A percentile compares a stretch with the other conserved stretches of the same genome.
Evolutionary conservation across 345 rosid species (phyloP).

Genomic region (Euphorbia pulcherrima): DNA sequence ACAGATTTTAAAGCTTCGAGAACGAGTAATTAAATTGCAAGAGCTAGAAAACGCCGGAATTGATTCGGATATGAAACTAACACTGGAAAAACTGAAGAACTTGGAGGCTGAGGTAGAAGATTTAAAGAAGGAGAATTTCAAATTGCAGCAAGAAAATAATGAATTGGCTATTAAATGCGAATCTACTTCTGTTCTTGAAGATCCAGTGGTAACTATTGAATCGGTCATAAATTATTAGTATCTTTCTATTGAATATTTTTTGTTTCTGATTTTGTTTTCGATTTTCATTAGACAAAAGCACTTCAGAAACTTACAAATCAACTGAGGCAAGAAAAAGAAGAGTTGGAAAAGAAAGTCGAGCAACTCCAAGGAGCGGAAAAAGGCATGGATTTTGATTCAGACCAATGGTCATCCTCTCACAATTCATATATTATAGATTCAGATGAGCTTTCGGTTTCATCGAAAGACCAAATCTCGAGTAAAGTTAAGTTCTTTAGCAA

Average conservation of each 20-base stretch:
- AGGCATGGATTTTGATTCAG: constrained; percentile 44
- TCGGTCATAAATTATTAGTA: background rate
- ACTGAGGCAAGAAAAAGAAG: constrained; percentile 52
- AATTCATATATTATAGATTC: constrained; percentile 51
- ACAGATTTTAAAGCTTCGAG: constrained; percentile 58
- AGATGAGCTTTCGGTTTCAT: constrained; percentile 42
- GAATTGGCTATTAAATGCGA: constrained; percentile 54
- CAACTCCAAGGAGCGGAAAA: constrained; percentile 52
- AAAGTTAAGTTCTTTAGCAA: constrained; percentile 55
- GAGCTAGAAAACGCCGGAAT: constrained; percentile 47
- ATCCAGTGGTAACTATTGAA: constrained; percentile 44
- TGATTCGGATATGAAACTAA: constrained; percentile 32
- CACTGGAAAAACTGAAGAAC: constrained; percentile 49
- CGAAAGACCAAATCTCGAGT: constrained; percentile 34
- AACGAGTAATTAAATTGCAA: constrained; percentile 56
- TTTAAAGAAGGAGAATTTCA: constrained; percentile 51
- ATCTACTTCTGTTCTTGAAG: constrained; percentile 55
- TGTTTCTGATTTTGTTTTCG: background rate
- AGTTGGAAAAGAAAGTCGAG: constrained; percentile 51
- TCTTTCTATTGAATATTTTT: background rate
- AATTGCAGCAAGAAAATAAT: constrained; percentile 53
- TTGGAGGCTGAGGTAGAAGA: constrained; percentile 65
- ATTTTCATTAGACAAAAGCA: constrained; percentile 47
- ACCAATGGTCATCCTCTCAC: constrained; percentile 60
- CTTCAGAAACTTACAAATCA: constrained; percentile 40